A percentile compares a stretch with the other conserved stretches of the same genome.
phyloP scores from a whole-genome alignment of 441 rosid species.

The Populus hybrid region DNA sequence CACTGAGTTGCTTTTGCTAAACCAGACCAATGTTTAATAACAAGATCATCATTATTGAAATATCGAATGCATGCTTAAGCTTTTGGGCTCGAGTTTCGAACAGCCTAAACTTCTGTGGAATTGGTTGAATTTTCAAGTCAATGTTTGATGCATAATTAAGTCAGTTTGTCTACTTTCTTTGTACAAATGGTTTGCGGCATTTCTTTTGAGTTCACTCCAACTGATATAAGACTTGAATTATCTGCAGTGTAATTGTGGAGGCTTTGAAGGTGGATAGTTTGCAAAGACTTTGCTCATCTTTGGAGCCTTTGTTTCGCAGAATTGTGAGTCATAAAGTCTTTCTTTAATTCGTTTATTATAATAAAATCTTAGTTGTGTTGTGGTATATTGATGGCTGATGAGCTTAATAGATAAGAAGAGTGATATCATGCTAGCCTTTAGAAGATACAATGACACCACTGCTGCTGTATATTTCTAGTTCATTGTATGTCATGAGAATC shows the following conservation, averaged over 20 bases:
- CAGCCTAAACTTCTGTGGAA: background rate
- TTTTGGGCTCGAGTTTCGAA: background rate
- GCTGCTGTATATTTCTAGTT: background rate
- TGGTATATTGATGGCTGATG: background rate
- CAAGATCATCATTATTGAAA: background rate
- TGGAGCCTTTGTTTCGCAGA: conserved; percentile 97
- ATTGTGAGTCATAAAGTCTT: conserved; percentile 52
- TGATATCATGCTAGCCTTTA: background rate
- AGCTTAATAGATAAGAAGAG: background rate
- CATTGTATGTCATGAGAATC: background rate
- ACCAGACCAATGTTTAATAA: background rate
- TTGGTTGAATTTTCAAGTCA: background rate
- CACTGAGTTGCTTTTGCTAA: background rate
- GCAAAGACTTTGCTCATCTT: conserved; percentile 90
- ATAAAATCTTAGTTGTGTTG: background rate
- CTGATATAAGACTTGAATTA: conserved; percentile 21
- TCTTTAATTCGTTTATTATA: background rate
- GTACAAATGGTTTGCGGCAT: background rate
- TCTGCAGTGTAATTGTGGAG: conserved; percentile 90
- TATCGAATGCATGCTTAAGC: background rate
- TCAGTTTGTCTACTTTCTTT: background rate
- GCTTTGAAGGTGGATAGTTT: conserved; percentile 96
- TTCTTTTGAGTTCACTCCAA: conserved; percentile 17
- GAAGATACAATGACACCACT: background rate
- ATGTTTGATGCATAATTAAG: background rate